Evolutionary conservation across 495 filamentous ascomycete genomes (phyloP).

Genomic region (Apodospora peruviana): DNA sequence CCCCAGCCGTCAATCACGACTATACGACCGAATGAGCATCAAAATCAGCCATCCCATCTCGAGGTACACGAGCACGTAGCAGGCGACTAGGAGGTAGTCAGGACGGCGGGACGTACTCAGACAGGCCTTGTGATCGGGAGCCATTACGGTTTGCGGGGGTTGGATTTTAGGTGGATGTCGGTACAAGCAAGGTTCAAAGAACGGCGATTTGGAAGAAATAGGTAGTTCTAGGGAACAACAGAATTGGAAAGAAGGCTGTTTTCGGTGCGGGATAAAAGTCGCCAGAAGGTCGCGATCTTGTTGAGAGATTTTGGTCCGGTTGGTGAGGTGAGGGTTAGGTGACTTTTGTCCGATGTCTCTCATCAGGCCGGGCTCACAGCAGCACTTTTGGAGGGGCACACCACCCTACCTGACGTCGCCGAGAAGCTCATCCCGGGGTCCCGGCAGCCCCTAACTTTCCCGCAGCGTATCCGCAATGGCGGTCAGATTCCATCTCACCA

Average conservation of each 20-base stretch:
- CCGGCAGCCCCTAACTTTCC: background rate
- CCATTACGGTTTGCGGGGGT: slow-evolving; percentile 47
- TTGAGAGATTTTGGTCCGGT: slow-evolving; percentile 11
- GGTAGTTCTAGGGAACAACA: background rate
- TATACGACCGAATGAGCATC: slow-evolving; percentile 39
- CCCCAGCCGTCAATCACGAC: slow-evolving; percentile 99
- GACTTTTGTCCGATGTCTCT: too few species aligned
- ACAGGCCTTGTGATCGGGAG: slow-evolving; percentile 86
- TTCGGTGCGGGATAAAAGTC: slow-evolving; percentile 22
- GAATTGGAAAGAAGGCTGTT: slow-evolving; percentile 8
- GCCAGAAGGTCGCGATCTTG: slow-evolving; percentile 14
- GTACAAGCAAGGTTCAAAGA: background rate
- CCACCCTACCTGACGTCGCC: slow-evolving; percentile 20
- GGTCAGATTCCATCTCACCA: background rate
- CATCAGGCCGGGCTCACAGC: background rate
- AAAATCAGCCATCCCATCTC: slow-evolving; percentile 50
- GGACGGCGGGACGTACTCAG: slow-evolving; percentile 64
- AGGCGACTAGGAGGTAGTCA: slow-evolving; percentile 39
- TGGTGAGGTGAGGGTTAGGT: slow-evolving; percentile 19
- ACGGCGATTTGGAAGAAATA: background rate
- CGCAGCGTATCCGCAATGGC: background rate
- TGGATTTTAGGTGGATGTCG: slow-evolving; percentile 1
- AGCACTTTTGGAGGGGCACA: background rate
- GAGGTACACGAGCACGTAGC: slow-evolving; percentile 44
- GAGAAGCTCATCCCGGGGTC: background rate